These are phyloP conservation scores for Brassica juncea DNA, from an alignment of 345 rosid species.

Conservation along the genomic window DNA sequence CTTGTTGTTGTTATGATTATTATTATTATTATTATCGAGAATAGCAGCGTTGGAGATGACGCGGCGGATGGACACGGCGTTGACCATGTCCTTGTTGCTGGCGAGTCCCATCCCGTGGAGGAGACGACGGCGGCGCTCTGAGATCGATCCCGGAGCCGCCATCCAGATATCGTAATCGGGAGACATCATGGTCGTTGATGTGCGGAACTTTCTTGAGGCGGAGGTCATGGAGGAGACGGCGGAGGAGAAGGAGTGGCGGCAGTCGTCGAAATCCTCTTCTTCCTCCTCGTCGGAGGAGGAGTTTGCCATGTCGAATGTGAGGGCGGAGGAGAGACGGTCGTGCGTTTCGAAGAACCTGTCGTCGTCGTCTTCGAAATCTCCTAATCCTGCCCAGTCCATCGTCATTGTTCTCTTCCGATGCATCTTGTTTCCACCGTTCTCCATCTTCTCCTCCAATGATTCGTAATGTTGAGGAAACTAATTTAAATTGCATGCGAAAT, in stretches of 20 bases:
- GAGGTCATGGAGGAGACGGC: slow-evolving; percentile 46
- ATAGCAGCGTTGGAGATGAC: slow-evolving; percentile 23
- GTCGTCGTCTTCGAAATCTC: slow-evolving; percentile 69
- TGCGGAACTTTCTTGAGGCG: slow-evolving; percentile 48
- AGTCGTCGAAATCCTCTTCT: slow-evolving; percentile 65
- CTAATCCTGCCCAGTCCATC: slow-evolving; percentile 74
- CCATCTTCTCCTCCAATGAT: slow-evolving; percentile 13
- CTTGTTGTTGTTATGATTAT: neutral
- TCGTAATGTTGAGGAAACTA: neutral
- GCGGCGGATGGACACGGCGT: slow-evolving; percentile 41
- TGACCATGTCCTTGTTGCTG: slow-evolving; percentile 43
- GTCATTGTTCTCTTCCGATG: slow-evolving; percentile 61
- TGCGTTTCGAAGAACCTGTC: slow-evolving; percentile 73
- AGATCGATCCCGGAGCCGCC: slow-evolving; percentile 84
- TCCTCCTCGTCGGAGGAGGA: slow-evolving; percentile 65
- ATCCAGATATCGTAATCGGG: slow-evolving; percentile 82
- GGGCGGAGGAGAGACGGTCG: slow-evolving; percentile 57
- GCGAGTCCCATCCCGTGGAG: slow-evolving; percentile 84
- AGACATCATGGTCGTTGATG: slow-evolving; percentile 44
- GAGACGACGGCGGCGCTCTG: slow-evolving; percentile 74
- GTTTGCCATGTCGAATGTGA: slow-evolving; percentile 54
- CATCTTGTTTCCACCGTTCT: slow-evolving; percentile 35
- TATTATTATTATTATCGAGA: neutral
- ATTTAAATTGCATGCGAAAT: slow-evolving; percentile 5
- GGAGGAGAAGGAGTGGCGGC: slow-evolving; percentile 69